These are phyloP conservation scores for Petunia axillaris DNA, from an alignment of 257 asterid species.

Conservation along the genomic window DNA sequence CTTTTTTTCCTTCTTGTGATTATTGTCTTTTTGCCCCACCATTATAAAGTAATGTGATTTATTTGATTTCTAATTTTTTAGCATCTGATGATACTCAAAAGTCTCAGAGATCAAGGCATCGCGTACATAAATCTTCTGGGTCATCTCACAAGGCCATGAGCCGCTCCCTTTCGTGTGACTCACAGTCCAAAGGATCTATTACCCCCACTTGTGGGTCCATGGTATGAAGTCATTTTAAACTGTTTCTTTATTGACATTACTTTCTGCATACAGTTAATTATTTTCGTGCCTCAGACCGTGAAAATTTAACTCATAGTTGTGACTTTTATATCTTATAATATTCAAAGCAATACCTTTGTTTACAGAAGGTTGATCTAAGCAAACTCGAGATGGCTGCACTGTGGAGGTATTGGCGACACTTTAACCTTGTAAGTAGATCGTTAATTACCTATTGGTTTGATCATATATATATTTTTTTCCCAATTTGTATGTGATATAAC, in stretches of 20 bases:
- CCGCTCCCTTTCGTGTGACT: constrained; percentile 66
- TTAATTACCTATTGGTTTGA: not conserved
- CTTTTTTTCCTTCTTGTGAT: constrained; percentile 39
- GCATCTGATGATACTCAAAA: constrained; percentile 82
- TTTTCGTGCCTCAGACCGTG: no score
- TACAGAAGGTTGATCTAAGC: constrained; percentile 80
- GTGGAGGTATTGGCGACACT: constrained; percentile 86
- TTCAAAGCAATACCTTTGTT: not conserved
- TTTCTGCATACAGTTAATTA: no score
- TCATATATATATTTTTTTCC: not conserved
- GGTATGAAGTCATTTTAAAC: constrained; percentile 40
- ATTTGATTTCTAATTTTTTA: constrained; percentile 34
- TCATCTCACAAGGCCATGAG: constrained; percentile 60
- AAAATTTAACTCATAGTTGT: not conserved
- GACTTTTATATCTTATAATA: not conserved
- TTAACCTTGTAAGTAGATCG: constrained; percentile 74
- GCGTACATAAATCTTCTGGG: constrained; percentile 57
- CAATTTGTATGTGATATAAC: not conserved
- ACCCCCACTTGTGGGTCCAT: constrained; percentile 53
- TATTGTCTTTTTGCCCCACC: constrained; percentile 58
- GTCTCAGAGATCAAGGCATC: constrained; percentile 74
- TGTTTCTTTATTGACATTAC: constrained; percentile 5
- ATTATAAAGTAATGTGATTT: constrained; percentile 37
- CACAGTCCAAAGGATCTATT: constrained; percentile 67
- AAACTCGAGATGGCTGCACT: constrained; percentile 88